These are phyloP conservation scores for Aquilaria malaccensis DNA, from an alignment of 345 rosid species.

Conservation along the genomic window DNA sequence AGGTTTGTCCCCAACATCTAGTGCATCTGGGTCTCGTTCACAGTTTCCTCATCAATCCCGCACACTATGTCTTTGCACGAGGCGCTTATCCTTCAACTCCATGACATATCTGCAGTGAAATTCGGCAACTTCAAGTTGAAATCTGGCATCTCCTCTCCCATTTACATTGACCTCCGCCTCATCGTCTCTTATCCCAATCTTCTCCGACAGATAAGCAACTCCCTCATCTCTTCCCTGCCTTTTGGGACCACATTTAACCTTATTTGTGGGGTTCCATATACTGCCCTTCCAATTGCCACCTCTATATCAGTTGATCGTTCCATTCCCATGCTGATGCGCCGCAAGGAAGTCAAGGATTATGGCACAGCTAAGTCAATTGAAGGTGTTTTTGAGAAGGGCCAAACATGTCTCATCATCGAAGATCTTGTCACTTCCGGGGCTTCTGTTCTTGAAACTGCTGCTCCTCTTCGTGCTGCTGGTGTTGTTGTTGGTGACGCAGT, in stretches of 20 bases:
- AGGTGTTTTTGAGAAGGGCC: constrained; percentile 47
- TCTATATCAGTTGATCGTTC: constrained; percentile 53
- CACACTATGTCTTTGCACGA: constrained; percentile 44
- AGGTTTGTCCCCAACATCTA: too few relatives aligned
- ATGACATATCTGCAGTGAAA: constrained; percentile 87
- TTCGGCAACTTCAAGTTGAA: constrained; percentile 89
- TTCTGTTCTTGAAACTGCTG: constrained; percentile 86
- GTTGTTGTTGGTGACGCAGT: constrained; percentile 78
- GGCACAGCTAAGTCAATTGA: constrained; percentile 88
- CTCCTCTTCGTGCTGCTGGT: constrained; percentile 76
- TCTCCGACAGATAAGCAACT: constrained; percentile 65
- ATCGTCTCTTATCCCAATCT: constrained; percentile 77
- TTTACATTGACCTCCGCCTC: constrained; percentile 95
- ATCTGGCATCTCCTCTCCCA: constrained; percentile 86
- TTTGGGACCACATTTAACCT: constrained; percentile 45
- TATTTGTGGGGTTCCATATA: constrained; percentile 93
- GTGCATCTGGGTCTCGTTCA: too few relatives aligned
- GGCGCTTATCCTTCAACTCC: constrained; percentile 74
- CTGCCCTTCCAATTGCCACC: constrained; percentile 90
- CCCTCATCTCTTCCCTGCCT: constrained; percentile 59
- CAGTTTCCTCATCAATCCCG: too few relatives aligned
- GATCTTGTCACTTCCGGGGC: constrained; percentile 91
- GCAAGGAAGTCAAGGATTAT: constrained; percentile 85
- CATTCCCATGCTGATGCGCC: constrained; percentile 91
- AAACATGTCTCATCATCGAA: constrained; percentile 65